A percentile compares a stretch with the other conserved stretches of the same genome.
These are phyloP conservation scores for Lippia alba DNA, from an alignment of 305 asterid species.

Conservation along the genomic window DNA sequence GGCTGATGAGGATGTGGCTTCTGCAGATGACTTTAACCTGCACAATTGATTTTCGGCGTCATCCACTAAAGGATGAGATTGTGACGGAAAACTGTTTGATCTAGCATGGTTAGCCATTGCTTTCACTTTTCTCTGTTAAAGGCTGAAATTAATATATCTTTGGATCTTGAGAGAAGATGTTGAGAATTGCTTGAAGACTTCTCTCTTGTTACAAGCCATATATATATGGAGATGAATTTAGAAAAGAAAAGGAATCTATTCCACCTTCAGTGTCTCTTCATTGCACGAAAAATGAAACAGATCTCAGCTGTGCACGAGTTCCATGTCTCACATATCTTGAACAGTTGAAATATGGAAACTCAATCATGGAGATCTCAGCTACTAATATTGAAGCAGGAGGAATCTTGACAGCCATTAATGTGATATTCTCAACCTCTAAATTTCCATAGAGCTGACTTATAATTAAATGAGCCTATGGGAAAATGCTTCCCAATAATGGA, in stretches of 20 bases:
- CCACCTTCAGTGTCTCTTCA: constrained; percentile 33
- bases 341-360: not conserved
- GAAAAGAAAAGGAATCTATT: constrained; percentile 40
- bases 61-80: constrained; percentile 35
- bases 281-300: not conserved
- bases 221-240: constrained; percentile 19
- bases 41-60: constrained; percentile 29
- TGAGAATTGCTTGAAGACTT: not conserved
- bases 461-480: not conserved
- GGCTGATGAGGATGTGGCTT: constrained; percentile 33
- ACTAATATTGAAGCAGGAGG: constrained; percentile 12
- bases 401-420: constrained; percentile 1
- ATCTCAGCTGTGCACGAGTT: constrained; percentile 21
- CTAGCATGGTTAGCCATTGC: constrained; percentile 39
- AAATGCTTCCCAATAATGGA: not conserved
- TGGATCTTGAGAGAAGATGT: no score
- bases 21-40: constrained; percentile 27
- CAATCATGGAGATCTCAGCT: constrained; percentile 30
- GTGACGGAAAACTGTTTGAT: constrained; percentile 45
- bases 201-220: constrained; percentile 18
- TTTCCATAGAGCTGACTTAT: not conserved
- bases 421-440: no score
- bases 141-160: not conserved
- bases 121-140: constrained; percentile 1
- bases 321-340: constrained; percentile 29